Base-by-base conservation (phyloP, 305 asterid genomes). In the Caryopteris hybrid region DNA sequence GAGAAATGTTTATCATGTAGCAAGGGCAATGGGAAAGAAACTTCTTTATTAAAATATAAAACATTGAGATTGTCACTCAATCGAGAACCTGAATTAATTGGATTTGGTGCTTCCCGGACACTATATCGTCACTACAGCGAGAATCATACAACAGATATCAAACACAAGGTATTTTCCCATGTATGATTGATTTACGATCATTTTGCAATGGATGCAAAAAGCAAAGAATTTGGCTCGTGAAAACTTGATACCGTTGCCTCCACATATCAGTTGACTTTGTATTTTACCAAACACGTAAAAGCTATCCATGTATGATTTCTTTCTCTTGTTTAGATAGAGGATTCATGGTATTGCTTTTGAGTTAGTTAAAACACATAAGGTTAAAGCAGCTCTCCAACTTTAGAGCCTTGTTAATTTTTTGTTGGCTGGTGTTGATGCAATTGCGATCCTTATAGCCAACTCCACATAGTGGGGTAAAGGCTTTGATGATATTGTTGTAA, bases 151-250 rank as follows among this genome's bases (percentile, higher is more conserved):
- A 10, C 52, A 21, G 67, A 66, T 45, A 59, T 62, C 54, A 78
- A 77, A 64, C 68, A 72, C 74, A 83, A 81, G 92, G 92, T 86
- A 68, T 43, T 17, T 36, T 75, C 20, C 17, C 13, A 13, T 60
- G 66, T 46, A 52, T 54, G 45, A 14, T 17, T 23, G 58, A 65
- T 21, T 72, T 25, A 51, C 46, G 43, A 36, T 70, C 20, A 43
- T 57, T 39, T 41, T 47, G 73, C 39, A 3, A 34, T 36, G 4
- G 31, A 25, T 25, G 4, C 31, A 29, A 58, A 34, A 50, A 62
- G 23, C 48, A 46, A 52, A 63, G 51, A 43, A 16, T 36, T 38
- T 38, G 23, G 48, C 48, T 51, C 51, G n/a, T 20, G 47, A 39
- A 47, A 27, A 27, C 31, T 53, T 21, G 42, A 36, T 47, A 12